Percentiles rank a stretch among this genome's conserved stretches.
phyloP scores from a whole-genome alignment of 2,329 filamentous ascomycete species.

The Colletotrichum tropicale region DNA sequence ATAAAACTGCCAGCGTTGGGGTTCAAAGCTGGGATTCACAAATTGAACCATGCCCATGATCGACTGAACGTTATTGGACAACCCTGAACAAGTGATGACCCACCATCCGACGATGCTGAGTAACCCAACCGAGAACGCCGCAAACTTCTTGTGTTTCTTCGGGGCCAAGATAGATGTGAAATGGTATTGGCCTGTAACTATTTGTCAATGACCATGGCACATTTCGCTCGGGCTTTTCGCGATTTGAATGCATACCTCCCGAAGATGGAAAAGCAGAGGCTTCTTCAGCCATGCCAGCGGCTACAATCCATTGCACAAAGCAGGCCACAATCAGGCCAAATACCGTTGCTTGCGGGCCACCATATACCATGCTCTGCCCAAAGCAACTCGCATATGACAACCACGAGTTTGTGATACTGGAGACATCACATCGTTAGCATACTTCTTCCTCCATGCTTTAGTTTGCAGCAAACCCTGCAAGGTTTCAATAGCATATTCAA shows the following conservation, averaged over 20 bases:
- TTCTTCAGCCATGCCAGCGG: conserved; percentile 21
- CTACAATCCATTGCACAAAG: conserved; percentile 22
- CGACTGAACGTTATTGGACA: conserved; percentile 21
- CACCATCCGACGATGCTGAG: conserved; percentile 22
- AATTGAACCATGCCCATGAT: conserved; percentile 22
- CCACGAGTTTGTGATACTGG: conserved; percentile 24
- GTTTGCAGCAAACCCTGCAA: not conserved
- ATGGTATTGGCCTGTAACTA: conserved; percentile 22
- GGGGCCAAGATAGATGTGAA: conserved; percentile 21
- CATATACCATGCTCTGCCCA: conserved; percentile 15
- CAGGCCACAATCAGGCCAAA: conserved; percentile 23
- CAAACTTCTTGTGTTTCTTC: conserved; percentile 18
- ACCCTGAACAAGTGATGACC: conserved; percentile 24
- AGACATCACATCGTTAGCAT: not conserved
- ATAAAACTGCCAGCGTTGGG: conserved; percentile 22
- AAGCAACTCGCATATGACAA: conserved; percentile 21
- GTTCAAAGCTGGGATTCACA: conserved; percentile 7
- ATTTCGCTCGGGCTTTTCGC: not conserved
- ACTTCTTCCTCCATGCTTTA: not conserved
- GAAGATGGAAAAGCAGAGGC: conserved; percentile 21
- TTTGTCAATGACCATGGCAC: not conserved
- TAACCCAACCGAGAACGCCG: conserved; percentile 17
- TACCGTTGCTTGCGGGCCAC: conserved; percentile 20
- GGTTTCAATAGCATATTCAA: not conserved
- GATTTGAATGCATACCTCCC: not conserved